These are phyloP conservation scores for Pelargonium cotyledonis DNA, from an alignment of 441 rosid genomes.

Conservation along the genomic window DNA sequence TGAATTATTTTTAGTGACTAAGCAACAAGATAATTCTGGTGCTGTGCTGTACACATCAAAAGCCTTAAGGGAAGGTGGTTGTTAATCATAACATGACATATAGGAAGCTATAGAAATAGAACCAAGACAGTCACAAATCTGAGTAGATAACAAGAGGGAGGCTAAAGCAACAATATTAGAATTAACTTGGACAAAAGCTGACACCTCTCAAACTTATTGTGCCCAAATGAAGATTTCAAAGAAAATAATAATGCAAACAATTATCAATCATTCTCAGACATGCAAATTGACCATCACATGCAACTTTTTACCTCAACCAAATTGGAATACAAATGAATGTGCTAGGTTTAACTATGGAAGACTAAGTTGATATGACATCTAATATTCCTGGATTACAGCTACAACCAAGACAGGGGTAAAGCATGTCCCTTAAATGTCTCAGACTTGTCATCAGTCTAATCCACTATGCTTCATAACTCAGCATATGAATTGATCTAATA, in stretches of 20 bases:
- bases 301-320: not conserved
- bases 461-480: not conserved
- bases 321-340: not conserved
- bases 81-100: not conserved
- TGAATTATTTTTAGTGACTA: not conserved
- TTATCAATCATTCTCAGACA: not conserved
- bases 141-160: not conserved
- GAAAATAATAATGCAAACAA: not conserved
- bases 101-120: not conserved
- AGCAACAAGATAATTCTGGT: not conserved
- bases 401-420: not conserved
- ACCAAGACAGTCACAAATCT: not conserved
- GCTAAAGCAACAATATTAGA: not conserved
- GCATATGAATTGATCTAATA: not conserved
- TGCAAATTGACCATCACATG: not conserved
- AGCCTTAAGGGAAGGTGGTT: not conserved
- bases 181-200: not conserved
- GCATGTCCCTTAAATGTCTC: not conserved
- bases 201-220: not conserved
- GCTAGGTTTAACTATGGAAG: not conserved
- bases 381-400: not conserved
- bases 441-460: not conserved
- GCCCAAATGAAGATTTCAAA: not conserved
- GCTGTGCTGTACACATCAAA: not conserved
- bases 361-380: not conserved